Conservation (phyloP, 352 stramenopile species). For the Ophiocytium majus region DNA sequence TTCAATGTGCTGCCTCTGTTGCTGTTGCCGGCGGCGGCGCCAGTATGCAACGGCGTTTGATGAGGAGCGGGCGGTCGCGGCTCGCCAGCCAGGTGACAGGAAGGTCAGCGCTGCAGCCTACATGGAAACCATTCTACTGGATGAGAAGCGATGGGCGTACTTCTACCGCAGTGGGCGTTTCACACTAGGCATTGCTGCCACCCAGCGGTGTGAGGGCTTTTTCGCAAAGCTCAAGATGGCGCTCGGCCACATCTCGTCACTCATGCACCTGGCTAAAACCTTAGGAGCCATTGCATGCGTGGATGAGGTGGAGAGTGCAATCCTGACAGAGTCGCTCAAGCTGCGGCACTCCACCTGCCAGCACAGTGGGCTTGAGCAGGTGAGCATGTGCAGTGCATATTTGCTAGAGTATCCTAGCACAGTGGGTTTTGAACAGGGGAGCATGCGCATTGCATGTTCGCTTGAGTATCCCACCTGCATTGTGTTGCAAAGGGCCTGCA, state of each 20-base stretch:
- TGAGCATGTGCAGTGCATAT: neutral
- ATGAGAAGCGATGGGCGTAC: slow-evolving; percentile 6
- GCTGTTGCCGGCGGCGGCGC: neutral
- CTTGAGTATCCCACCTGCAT: too few species aligned
- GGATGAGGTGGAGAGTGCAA: neutral
- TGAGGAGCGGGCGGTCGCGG: neutral
- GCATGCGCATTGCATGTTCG: too few species aligned
- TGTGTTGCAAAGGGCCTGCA: too few species aligned
- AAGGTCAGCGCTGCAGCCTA: neutral
- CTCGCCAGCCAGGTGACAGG: neutral
- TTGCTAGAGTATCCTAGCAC: too few species aligned
- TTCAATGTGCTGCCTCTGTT: too few species aligned
- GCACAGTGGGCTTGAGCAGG: neutral
- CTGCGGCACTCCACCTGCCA: neutral
- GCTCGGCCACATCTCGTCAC: neutral
- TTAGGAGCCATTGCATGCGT: neutral
- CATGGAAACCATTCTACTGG: neutral
- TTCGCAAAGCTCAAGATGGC: neutral
- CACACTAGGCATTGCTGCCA: slow-evolving; percentile 3
- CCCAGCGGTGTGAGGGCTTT: neutral
- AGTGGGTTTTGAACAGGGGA: too few species aligned
- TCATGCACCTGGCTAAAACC: neutral
- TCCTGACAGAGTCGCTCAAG: neutral
- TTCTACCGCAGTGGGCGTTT: neutral
- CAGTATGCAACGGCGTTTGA: neutral